Evolutionary conservation across 345 rosid species (phyloP).

Genomic region (Toxicodendron radicans): DNA sequence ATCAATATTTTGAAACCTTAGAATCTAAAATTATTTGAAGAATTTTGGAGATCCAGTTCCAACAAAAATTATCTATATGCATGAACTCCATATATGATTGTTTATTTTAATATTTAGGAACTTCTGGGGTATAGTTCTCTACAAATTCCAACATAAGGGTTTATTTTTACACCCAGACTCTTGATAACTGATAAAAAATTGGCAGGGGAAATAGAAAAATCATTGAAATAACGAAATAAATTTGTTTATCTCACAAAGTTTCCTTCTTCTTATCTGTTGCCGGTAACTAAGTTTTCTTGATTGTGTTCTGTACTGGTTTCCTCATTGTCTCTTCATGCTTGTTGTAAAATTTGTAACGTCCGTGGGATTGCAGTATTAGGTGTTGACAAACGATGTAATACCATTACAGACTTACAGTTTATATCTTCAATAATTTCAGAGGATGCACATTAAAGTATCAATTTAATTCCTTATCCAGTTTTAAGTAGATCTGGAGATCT

Average conservation of each 20-base stretch:
- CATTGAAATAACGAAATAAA: neutral
- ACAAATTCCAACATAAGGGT: neutral
- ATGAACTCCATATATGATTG: too few species aligned
- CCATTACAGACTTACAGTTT: neutral
- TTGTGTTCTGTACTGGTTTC: neutral
- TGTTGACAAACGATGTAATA: neutral
- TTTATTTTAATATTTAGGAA: neutral
- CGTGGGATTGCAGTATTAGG: neutral
- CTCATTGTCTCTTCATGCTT: neutral
- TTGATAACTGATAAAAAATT: neutral
- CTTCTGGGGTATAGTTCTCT: neutral
- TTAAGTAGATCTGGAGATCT: neutral
- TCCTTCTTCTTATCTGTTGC: too few species aligned
- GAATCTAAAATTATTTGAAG: neutral
- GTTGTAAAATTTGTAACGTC: neutral
- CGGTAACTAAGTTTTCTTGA: too few species aligned
- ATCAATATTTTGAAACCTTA: neutral
- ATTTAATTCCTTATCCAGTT: neutral
- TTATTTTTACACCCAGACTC: neutral
- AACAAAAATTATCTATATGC: neutral
- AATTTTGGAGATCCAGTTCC: neutral
- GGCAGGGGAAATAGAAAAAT: too few species aligned
- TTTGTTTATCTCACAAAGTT: too few species aligned
- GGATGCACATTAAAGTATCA: neutral
- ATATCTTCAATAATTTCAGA: neutral